These are phyloP conservation scores for Moniliella sp. DNA, from an alignment of 1,284 basidiomycete genomes.

Conservation along the genomic window DNA sequence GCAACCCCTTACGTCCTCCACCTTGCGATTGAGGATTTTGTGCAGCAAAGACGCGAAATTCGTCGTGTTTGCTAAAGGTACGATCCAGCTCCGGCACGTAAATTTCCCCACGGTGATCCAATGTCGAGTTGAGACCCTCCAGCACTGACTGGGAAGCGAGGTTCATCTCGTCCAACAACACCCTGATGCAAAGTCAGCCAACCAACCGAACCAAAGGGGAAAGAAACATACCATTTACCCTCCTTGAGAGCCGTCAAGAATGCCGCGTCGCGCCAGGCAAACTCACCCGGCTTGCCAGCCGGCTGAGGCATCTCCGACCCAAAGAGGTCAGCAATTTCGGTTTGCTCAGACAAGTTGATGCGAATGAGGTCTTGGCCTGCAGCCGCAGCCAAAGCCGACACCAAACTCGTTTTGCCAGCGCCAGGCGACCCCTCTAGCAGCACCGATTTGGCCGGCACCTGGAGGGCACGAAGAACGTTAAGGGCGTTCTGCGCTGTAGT, in stretches of 20 bases:
- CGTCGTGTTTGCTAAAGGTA: conserved; percentile 65
- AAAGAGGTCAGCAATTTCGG: conserved; percentile 84
- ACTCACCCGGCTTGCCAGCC: conserved; percentile 71
- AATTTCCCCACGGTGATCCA: conserved; percentile 86
- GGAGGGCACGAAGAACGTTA: conserved; percentile 70
- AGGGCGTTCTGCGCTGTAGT: conserved; percentile 73
- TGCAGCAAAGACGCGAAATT: conserved; percentile 87
- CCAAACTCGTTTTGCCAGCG: conserved; percentile 91
- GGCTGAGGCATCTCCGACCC: conserved; percentile 89
- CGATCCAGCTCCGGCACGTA: conserved; percentile 85
- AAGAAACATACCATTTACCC: conserved; percentile 47
- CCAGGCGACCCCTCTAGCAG: conserved; percentile 92
- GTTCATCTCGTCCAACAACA: conserved; percentile 96
- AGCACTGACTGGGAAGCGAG: conserved; percentile 73
- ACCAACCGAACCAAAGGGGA: background rate
- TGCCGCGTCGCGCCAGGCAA: conserved; percentile 90
- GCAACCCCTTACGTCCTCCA: conserved; percentile 85
- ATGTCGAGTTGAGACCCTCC: conserved; percentile 83
- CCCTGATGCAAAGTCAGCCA: conserved; percentile 39
- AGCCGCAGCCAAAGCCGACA: conserved; percentile 63
- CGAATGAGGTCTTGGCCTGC: conserved; percentile 62
- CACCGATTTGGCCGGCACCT: conserved; percentile 62
- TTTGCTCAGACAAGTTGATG: conserved; percentile 98
- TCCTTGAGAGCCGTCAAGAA: conserved; percentile 65
- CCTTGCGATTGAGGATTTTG: conserved; percentile 93